phyloP scores from a whole-genome alignment of 805 yeast species.

The Yarrowia porcina region DNA sequence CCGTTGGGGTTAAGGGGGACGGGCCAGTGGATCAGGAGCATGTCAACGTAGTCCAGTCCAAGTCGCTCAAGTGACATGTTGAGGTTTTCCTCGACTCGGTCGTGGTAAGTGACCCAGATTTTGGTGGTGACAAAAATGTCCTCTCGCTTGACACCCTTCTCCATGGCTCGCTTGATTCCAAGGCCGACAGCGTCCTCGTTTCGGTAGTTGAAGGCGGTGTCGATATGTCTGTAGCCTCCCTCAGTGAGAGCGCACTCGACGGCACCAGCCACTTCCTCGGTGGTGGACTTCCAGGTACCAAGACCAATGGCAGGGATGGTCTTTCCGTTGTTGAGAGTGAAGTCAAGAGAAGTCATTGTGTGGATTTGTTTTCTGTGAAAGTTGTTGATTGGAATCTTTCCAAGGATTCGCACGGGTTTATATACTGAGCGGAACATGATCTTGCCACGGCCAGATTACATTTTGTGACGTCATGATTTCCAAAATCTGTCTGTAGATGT shows the following conservation, averaged over 20 bases:
- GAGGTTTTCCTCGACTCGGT: slow-evolving; percentile 47
- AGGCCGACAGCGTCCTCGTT: slow-evolving; percentile 68
- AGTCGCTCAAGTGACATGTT: slow-evolving; percentile 51
- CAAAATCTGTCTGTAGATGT: not conserved
- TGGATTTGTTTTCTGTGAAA: not conserved
- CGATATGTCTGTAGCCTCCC: slow-evolving; percentile 68
- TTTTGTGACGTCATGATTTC: slow-evolving; percentile 6
- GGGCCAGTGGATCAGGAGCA: slow-evolving; percentile 70
- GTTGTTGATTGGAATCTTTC: not conserved
- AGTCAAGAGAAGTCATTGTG: slow-evolving; percentile 21
- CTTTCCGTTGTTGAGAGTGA: slow-evolving; percentile 56
- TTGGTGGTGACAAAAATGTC: slow-evolving; percentile 66
- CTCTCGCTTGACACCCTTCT: slow-evolving; percentile 44
- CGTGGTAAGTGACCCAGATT: slow-evolving; percentile 47
- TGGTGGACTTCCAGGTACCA: slow-evolving; percentile 60
- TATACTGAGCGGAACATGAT: not conserved
- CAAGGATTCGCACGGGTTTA: not conserved
- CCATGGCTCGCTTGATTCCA: slow-evolving; percentile 47
- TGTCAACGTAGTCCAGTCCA: slow-evolving; percentile 59
- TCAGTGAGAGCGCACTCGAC: slow-evolving; percentile 47
- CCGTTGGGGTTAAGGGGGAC: slow-evolving; percentile 37
- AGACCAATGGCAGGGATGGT: slow-evolving; percentile 65
- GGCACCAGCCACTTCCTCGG: slow-evolving; percentile 47
- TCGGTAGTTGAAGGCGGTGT: slow-evolving; percentile 67
- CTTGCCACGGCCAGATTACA: not conserved